Percentiles rank a stretch among this genome's conserved stretches.
Evolutionary conservation across 2,329 filamentous ascomycete species (phyloP).

Genomic region (Hypocrella siamensis): DNA sequence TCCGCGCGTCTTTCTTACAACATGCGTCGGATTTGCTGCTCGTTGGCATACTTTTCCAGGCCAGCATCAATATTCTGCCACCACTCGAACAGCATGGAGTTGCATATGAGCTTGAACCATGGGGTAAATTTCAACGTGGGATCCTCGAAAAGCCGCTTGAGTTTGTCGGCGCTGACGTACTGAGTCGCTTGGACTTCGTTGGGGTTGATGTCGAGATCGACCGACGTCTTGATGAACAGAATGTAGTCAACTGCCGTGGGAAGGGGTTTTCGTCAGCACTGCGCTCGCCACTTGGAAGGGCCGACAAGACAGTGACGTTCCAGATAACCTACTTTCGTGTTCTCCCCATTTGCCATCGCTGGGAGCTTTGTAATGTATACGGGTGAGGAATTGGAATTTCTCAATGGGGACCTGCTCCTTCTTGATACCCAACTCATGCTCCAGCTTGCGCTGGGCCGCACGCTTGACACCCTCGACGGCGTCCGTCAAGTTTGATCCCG

Average conservation of each 20-base stretch:
- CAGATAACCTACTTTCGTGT: conserved; percentile 68
- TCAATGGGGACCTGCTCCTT: conserved; percentile 77
- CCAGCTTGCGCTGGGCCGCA: conserved; percentile 81
- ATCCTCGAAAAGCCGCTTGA: conserved; percentile 76
- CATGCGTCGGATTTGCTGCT: conserved; percentile 83
- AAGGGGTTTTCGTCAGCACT: neutral
- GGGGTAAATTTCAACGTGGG: conserved; percentile 76
- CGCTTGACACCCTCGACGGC: conserved; percentile 77
- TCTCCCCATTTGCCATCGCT: conserved; percentile 98
- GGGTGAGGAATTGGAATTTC: conserved; percentile 82
- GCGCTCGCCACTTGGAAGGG: too few relatives aligned
- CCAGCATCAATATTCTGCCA: conserved; percentile 74
- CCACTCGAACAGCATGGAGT: conserved; percentile 96
- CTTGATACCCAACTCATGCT: conserved; percentile 90
- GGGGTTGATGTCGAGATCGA: conserved; percentile 63
- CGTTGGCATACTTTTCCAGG: conserved; percentile 72
- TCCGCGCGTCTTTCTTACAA: conserved; percentile 5
- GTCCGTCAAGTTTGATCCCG: conserved; percentile 64
- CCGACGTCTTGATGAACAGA: conserved; percentile 89
- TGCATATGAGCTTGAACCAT: conserved; percentile 98
- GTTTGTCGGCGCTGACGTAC: conserved; percentile 69
- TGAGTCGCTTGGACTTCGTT: conserved; percentile 81
- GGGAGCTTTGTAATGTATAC: conserved; percentile 96
- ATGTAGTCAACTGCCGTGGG: conserved; percentile 90
- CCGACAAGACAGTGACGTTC: too few relatives aligned